These are phyloP conservation scores for Cantharellus anzutake DNA, from an alignment of 768 basidiomycete species.

Conservation along the genomic window DNA sequence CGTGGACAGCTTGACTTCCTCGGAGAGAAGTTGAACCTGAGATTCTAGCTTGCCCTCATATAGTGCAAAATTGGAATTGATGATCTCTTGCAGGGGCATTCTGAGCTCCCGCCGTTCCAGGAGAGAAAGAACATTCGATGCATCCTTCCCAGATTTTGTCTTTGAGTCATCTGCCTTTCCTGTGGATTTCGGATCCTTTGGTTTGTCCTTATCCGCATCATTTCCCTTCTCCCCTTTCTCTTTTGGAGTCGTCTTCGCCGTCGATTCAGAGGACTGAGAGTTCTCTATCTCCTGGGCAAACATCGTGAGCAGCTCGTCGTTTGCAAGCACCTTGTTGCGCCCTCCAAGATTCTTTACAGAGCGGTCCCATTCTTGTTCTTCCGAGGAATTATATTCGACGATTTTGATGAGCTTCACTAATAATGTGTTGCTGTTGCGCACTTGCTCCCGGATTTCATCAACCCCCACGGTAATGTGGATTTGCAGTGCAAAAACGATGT, in stretches of 20 bases:
- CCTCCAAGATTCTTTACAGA: neutral
- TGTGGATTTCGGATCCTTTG: neutral
- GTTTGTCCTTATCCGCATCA: neutral
- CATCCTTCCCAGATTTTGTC: neutral
- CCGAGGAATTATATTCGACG: neutral
- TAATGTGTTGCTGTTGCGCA: neutral
- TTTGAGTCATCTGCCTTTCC: neutral
- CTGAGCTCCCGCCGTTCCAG: neutral
- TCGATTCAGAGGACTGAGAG: neutral
- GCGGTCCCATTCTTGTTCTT: neutral
- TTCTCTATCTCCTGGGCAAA: neutral
- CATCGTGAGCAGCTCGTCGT: neutral
- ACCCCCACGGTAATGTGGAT: neutral
- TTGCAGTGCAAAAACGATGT: neutral
- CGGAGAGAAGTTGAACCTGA: neutral
- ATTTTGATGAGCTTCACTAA: neutral
- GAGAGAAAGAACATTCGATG: neutral
- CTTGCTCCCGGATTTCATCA: neutral
- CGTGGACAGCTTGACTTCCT: neutral
- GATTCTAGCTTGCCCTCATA: neutral
- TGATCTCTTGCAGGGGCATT: neutral
- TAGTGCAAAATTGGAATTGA: neutral
- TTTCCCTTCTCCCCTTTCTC: neutral
- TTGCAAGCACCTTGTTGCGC: neutral
- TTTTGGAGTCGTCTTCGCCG: no score